Conservation (phyloP, 2,329 filamentous ascomycete species). For the Phialophora chinensis region DNA sequence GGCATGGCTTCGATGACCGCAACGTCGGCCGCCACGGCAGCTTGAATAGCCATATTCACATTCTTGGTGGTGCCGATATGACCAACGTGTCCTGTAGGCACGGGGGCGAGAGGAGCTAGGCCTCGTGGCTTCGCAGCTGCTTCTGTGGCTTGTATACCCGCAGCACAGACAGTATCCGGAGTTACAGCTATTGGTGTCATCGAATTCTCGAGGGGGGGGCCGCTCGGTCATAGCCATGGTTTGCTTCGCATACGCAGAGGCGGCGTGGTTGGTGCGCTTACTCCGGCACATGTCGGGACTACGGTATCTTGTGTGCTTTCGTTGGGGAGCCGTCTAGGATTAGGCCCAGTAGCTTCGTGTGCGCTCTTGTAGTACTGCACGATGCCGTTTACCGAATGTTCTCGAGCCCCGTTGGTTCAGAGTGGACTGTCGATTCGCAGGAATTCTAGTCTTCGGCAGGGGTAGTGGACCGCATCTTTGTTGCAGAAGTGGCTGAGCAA, state of each 20-base stretch:
- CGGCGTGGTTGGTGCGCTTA: not conserved
- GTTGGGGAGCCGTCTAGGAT: not conserved
- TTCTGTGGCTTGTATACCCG: not conserved
- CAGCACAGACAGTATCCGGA: not conserved
- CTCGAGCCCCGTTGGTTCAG: not conserved
- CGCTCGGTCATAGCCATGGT: not conserved
- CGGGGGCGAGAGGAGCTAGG: not conserved
- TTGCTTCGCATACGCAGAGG: not conserved
- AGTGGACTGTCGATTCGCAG: not conserved
- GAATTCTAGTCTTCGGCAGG: not conserved
- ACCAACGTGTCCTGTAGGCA: not conserved
- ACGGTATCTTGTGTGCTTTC: not conserved
- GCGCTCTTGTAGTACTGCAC: not conserved
- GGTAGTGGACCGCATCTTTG: not conserved
- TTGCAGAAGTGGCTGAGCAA: not conserved
- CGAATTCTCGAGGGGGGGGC: not conserved
- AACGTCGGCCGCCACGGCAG: constrained; percentile 8
- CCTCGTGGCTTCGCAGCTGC: not conserved
- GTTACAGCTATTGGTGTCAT: not conserved
- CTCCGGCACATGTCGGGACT: not conserved
- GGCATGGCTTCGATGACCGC: not conserved
- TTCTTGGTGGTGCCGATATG: not conserved
- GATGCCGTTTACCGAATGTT: not conserved
- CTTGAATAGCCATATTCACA: not conserved
- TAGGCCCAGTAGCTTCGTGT: not conserved